A percentile compares a stretch with the other conserved stretches of the same genome.
phyloP scores from a whole-genome alignment of 2,329 filamentous ascomycete genomes.

The Taxawa tesnikishii region DNA sequence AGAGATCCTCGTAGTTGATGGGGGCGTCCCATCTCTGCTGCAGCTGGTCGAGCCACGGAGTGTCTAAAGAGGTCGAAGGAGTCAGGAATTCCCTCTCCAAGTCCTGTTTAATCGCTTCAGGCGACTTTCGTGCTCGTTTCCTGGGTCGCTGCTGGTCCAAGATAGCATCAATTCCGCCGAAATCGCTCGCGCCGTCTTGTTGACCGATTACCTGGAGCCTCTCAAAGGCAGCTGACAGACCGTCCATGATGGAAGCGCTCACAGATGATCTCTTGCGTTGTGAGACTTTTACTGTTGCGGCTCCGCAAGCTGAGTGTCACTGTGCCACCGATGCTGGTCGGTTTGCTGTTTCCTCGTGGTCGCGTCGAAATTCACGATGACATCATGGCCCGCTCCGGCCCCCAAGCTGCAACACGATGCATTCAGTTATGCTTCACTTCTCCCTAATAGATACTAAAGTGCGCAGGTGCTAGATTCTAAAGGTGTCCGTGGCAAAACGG shows the following conservation, averaged over 20 bases:
- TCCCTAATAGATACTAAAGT: too few species aligned
- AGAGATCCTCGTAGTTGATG: slow-evolving; percentile 70
- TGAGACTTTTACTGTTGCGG: too few species aligned
- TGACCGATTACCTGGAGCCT: slow-evolving; percentile 2
- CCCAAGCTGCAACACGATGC: too few species aligned
- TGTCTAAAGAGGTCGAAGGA: slow-evolving; percentile 67
- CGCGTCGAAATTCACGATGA: too few species aligned
- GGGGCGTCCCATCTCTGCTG: slow-evolving; percentile 85
- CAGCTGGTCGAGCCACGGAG: slow-evolving; percentile 75
- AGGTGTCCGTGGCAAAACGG: too few species aligned
- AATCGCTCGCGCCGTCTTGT: neutral
- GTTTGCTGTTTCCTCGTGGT: too few species aligned
- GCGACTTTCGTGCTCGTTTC: slow-evolving; percentile 41
- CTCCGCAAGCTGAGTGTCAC: too few species aligned
- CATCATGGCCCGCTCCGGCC: too few species aligned
- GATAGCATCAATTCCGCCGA: slow-evolving; percentile 41
- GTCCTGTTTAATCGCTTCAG: slow-evolving; percentile 50
- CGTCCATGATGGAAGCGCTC: slow-evolving; percentile 6
- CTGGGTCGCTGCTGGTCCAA: slow-evolving; percentile 41
- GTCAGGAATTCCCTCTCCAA: slow-evolving; percentile 72
- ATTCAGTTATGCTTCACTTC: too few species aligned
- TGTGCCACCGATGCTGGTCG: too few species aligned
- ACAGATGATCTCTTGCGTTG: too few species aligned
- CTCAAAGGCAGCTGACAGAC: slow-evolving; percentile 2
- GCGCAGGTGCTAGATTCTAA: too few species aligned